A percentile compares a stretch with the other conserved stretches of the same genome.
These are phyloP conservation scores for Fusarium torreyae DNA, from an alignment of 2,329 filamentous ascomycete genomes.

Conservation along the genomic window DNA sequence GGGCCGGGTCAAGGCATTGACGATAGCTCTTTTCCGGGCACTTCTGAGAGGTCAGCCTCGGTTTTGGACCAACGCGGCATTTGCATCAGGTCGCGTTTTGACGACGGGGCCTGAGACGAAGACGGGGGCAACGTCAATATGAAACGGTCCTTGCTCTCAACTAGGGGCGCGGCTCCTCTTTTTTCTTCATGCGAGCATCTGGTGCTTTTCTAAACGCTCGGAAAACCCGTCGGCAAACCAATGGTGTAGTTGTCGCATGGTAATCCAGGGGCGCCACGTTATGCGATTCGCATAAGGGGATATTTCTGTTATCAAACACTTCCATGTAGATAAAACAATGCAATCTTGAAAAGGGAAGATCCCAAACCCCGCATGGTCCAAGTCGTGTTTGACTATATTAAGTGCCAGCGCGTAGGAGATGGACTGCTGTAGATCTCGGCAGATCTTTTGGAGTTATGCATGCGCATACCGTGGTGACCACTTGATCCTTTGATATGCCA, in stretches of 20 bases:
- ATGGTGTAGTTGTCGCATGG: neutral
- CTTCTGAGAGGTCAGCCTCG: slow-evolving; percentile 2
- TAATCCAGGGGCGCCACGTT: no score
- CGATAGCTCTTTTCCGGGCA: slow-evolving; percentile 1
- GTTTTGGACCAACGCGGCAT: slow-evolving; percentile 4
- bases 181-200: slow-evolving; percentile 43
- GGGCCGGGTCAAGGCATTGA: slow-evolving; percentile 30
- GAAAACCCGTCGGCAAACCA: slow-evolving; percentile 5
- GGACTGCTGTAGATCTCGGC: slow-evolving; percentile 30
- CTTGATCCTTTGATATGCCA: slow-evolving; percentile 5
- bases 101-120: slow-evolving; percentile 45
- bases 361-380: slow-evolving; percentile 9
- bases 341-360: slow-evolving; percentile 20
- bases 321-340: slow-evolving; percentile 29
- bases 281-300: slow-evolving; percentile 21
- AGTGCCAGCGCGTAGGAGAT: slow-evolving; percentile 12
- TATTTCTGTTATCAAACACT: slow-evolving; percentile 15
- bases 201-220: neutral
- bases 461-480: slow-evolving; percentile 5
- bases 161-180: slow-evolving; percentile 28
- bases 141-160: slow-evolving; percentile 44
- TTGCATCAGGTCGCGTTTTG: slow-evolving; percentile 45
- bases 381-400: slow-evolving; percentile 8
- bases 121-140: slow-evolving; percentile 37
- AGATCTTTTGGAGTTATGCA: slow-evolving; percentile 30